Evolutionary conservation across 1,284 basidiomycete species (phyloP).

Genomic region (Cryptococcus sp.): DNA sequence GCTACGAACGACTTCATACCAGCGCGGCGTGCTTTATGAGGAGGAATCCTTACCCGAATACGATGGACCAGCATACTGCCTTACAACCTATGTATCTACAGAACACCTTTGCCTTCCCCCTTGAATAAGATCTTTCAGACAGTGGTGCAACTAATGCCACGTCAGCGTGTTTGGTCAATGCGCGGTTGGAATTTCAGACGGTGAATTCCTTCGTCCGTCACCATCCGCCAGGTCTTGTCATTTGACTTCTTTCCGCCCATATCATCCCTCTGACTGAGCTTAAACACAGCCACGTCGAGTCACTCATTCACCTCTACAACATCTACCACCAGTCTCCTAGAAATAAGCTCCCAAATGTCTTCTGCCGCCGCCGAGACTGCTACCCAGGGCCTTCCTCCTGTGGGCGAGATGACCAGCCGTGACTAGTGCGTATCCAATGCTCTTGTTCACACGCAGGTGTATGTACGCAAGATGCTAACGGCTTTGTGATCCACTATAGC

Average conservation of each 20-base stretch:
- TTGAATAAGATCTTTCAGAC: too few relatives aligned
- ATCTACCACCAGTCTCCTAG: background rate
- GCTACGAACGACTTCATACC: too few relatives aligned
- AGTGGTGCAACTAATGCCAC: too few relatives aligned
- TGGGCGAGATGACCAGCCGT: slow-evolving; percentile 44
- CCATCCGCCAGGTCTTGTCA: background rate
- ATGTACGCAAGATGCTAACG: background rate
- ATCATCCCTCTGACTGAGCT: background rate
- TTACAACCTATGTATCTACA: too few relatives aligned
- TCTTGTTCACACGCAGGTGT: background rate
- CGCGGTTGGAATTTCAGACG: too few relatives aligned
- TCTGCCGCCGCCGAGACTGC: slow-evolving; percentile 15
- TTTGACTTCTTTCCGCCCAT: background rate
- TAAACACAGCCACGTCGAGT: background rate
- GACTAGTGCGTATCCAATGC: slow-evolving; percentile 44
- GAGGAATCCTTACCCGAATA: too few relatives aligned
- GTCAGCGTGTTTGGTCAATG: too few relatives aligned
- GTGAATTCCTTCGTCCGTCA: too few relatives aligned
- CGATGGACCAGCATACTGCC: background rate
- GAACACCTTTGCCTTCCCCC: too few relatives aligned
- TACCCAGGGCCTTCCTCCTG: slow-evolving; percentile 36
- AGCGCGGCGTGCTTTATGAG: too few relatives aligned
- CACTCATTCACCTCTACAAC: background rate
- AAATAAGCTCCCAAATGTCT: slow-evolving; percentile 4
- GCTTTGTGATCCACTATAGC: slow-evolving; percentile 14